A percentile compares a stretch with the other conserved stretches of the same genome.
Evolutionary conservation across 1,284 basidiomycete species (phyloP).

Genomic region (Grifola frondosa): DNA sequence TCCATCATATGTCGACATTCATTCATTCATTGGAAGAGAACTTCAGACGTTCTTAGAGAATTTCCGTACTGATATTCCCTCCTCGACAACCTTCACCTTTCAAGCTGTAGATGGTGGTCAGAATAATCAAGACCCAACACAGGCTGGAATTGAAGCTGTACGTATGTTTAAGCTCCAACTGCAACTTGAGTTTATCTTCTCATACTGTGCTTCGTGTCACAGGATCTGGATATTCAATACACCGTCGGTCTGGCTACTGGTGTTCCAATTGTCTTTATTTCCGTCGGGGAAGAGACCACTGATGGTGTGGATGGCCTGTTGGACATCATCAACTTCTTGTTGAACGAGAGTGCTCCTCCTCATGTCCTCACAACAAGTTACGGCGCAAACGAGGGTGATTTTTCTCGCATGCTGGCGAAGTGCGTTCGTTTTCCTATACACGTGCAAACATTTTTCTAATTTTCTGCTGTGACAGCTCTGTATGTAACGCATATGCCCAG

Average conservation of each 20-base stretch:
- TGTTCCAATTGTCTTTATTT: conserved; percentile 23
- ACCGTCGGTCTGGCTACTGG: conserved; percentile 58
- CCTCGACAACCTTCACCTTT: conserved; percentile 28
- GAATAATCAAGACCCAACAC: conserved; percentile 34
- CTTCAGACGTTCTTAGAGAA: conserved; percentile 23
- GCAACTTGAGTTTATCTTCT: no score
- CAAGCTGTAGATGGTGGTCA: conserved; percentile 50
- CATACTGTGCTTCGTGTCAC: no score
- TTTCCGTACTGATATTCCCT: conserved; percentile 33
- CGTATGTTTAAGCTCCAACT: no score
- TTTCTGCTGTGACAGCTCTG: conserved; percentile 31
- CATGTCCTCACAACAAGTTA: conserved; percentile 59
- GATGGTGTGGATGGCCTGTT: conserved; percentile 16
- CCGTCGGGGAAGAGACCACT: conserved; percentile 16
- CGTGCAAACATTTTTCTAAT: conserved; percentile 42
- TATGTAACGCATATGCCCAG: conserved; percentile 60
- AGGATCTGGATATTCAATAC: conserved; percentile 63
- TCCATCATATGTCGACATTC: no score
- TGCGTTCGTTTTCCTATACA: no score
- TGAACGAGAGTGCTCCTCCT: conserved; percentile 51
- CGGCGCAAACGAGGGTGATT: conserved; percentile 25
- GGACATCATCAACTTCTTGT: conserved; percentile 15
- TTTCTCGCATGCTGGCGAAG: conserved; percentile 41
- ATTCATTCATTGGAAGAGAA: neutral
- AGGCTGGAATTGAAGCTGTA: conserved; percentile 46